phyloP scores from a whole-genome alignment of 345 rosid species.

The Erodium maritimum region DNA sequence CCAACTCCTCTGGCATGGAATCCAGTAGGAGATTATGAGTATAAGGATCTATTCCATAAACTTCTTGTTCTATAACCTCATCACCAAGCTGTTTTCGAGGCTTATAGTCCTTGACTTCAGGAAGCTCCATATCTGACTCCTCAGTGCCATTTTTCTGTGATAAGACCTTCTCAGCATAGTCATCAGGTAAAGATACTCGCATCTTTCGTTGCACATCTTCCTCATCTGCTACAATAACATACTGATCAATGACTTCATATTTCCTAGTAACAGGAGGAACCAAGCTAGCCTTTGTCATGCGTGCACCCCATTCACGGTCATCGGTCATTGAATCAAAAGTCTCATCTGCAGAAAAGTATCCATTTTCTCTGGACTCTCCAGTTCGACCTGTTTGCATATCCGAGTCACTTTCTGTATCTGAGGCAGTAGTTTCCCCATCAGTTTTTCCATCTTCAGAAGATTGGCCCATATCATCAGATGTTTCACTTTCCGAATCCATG shows the following conservation, averaged over 20 bases:
- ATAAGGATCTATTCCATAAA: conserved; percentile 97
- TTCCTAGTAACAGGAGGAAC: conserved; percentile 99
- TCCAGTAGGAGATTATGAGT: conserved; percentile 95
- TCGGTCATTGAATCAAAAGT: conserved; percentile 47
- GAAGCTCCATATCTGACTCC: conserved; percentile 99
- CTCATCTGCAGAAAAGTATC: conserved; percentile 48
- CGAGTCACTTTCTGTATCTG: conserved; percentile 85
- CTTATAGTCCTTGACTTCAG: conserved; percentile 92
- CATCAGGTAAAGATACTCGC: conserved; percentile 90
- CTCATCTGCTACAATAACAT: conserved; percentile 75
- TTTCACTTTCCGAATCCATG: conserved; percentile 78
- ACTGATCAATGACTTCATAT: conserved; percentile 81
- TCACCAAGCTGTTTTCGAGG: conserved; percentile 85
- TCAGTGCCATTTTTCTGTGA: conserved; percentile 81
- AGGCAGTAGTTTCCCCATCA: conserved; percentile 55
- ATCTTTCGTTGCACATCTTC: conserved; percentile 82
- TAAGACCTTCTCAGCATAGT: conserved; percentile 84
- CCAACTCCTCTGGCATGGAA: conserved; percentile 90
- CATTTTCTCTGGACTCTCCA: conserved; percentile 47
- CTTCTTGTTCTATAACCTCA: conserved; percentile 96
- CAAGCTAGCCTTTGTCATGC: conserved; percentile 94
- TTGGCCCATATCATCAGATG: conserved; percentile 62
- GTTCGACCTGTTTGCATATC: conserved; percentile 54
- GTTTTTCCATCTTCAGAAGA: conserved; percentile 61
- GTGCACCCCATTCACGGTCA: conserved; percentile 99